Evolutionary conservation across 2,329 filamentous ascomycete species (phyloP).

Genomic region (Cladophialophora immunda): DNA sequence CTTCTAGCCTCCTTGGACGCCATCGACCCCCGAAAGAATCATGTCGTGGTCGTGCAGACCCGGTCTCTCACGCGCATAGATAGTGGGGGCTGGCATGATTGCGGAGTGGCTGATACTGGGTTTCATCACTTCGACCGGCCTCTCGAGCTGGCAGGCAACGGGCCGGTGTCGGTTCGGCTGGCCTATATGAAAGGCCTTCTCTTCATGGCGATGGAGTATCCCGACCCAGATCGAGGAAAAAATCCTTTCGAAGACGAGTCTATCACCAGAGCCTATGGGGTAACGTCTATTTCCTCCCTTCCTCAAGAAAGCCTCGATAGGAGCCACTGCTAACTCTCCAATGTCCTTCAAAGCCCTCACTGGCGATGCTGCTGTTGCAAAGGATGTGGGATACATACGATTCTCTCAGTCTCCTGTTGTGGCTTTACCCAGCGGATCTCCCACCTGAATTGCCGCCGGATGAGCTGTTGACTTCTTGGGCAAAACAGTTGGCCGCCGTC

Average conservation of each 20-base stretch:
- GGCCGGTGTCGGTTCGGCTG: background rate
- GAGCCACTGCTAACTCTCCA: background rate
- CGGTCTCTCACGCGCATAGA: background rate
- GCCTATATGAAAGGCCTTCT: background rate
- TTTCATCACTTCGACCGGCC: background rate
- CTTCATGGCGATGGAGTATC: background rate
- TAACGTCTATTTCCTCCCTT: background rate
- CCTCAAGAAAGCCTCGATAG: background rate
- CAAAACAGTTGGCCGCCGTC: background rate
- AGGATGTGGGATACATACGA: background rate
- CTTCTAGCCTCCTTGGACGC: background rate
- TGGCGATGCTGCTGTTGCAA: background rate
- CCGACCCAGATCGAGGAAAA: background rate
- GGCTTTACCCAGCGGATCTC: background rate
- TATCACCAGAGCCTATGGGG: background rate
- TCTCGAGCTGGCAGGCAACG: background rate
- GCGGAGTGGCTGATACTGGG: background rate
- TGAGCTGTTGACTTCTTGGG: background rate
- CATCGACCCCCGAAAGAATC: background rate
- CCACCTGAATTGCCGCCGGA: background rate
- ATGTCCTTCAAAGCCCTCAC: background rate
- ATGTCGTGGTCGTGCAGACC: background rate
- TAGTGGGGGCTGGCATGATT: background rate
- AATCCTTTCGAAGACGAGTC: background rate
- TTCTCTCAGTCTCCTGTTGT: background rate